phyloP scores from a whole-genome alignment of 192 early-diverging fungal species.

The Funneliformis mosseae region DNA sequence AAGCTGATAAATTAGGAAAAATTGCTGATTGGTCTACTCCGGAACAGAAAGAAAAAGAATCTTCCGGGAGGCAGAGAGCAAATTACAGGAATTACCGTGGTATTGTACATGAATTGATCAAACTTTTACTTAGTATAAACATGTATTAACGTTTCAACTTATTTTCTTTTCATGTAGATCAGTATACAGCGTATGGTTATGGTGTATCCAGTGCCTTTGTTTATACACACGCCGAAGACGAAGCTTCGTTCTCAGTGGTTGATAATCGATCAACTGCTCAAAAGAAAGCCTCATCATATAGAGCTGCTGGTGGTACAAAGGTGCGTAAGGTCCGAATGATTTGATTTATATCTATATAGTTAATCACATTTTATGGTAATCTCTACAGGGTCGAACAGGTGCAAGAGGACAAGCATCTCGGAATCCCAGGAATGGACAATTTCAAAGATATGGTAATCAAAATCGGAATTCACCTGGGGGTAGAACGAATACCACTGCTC shows the following conservation, averaged over 20 bases:
- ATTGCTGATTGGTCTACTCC: slow-evolving; percentile 91
- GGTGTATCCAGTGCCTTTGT: slow-evolving; percentile 82
- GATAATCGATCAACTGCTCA: slow-evolving; percentile 69
- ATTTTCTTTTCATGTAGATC: slow-evolving; percentile 37
- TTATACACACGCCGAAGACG: slow-evolving; percentile 89
- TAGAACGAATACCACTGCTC: neutral
- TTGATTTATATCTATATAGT: neutral
- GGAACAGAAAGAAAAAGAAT: slow-evolving; percentile 63
- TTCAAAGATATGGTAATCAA: slow-evolving; percentile 23
- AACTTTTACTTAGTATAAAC: neutral
- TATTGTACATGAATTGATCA: neutral
- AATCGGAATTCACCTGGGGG: slow-evolving; percentile 8
- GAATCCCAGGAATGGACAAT: slow-evolving; percentile 29
- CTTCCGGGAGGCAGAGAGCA: slow-evolving; percentile 47
- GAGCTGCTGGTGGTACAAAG: slow-evolving; percentile 44
- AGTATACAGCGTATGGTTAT: slow-evolving; percentile 83
- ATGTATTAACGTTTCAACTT: neutral
- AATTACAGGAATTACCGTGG: slow-evolving; percentile 49
- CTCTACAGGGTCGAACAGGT: slow-evolving; percentile 8
- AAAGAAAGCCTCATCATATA: slow-evolving; percentile 64
- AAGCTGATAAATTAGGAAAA: slow-evolving; percentile 92
- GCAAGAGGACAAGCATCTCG: neutral
- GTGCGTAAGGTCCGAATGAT: neutral
- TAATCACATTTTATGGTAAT: neutral
- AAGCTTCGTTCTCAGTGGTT: slow-evolving; percentile 94